Conservation (phyloP, 495 filamentous ascomycete genomes). For the Oidiodendron maius region DNA sequence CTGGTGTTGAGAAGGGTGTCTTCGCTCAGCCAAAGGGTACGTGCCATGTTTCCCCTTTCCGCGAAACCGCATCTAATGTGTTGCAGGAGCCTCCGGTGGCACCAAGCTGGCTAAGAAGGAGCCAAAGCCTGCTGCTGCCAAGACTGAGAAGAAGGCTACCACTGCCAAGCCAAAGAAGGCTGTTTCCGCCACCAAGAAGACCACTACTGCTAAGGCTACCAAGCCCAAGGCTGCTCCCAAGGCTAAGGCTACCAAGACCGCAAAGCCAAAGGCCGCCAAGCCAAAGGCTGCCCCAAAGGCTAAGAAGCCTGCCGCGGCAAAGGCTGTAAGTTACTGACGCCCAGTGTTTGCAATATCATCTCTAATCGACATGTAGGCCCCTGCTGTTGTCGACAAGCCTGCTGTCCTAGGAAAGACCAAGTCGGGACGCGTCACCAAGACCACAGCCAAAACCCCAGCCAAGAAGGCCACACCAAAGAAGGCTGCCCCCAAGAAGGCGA, state of each 20-base stretch:
- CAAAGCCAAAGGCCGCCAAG: conserved; percentile 50
- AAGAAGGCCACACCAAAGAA: conserved; percentile 58
- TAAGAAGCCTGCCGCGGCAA: conserved; percentile 15
- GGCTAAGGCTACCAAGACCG: conserved; percentile 54
- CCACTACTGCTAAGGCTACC: conserved; percentile 47
- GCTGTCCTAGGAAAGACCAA: conserved; percentile 70
- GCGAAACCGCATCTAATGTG: background rate
- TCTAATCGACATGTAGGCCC: conserved; percentile 31
- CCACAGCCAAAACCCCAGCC: conserved; percentile 42
- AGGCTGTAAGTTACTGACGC: conserved; percentile 12
- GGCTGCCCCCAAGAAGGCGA: conserved; percentile 38
- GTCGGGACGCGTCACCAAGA: conserved; percentile 76
- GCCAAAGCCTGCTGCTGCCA: conserved; percentile 36
- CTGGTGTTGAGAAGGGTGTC: conserved; percentile 81
- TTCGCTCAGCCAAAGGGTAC: conserved; percentile 95
- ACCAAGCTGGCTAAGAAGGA: conserved; percentile 95
- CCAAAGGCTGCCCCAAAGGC: conserved; percentile 44
- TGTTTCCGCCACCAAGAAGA: conserved; percentile 43
- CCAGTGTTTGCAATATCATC: background rate
- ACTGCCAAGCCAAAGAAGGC: conserved; percentile 24
- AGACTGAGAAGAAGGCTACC: conserved; percentile 36
- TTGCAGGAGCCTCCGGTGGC: conserved; percentile 72
- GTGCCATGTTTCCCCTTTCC: conserved; percentile 26
- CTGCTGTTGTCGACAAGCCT: conserved; percentile 60
- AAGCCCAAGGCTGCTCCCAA: conserved; percentile 20